Percentiles rank a stretch among this genome's conserved stretches.
Conservation (phyloP, 345 rosid genomes). For the Citrus glauca region DNA sequence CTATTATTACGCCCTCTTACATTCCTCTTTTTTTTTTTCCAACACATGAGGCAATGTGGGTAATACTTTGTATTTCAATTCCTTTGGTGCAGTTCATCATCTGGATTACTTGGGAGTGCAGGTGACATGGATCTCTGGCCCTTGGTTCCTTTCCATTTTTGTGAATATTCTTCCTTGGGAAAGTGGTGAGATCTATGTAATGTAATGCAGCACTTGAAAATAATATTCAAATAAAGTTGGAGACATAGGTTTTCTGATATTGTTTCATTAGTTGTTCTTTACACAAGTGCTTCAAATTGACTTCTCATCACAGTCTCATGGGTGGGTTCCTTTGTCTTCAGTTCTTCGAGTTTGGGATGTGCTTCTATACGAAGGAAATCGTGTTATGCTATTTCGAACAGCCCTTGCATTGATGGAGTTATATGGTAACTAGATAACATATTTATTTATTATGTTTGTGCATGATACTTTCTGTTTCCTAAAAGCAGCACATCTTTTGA, state of each 20-base stretch:
- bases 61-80: constrained; percentile 42
- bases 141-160: constrained; percentile 98
- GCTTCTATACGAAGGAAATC: constrained; percentile 90
- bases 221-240: neutral
- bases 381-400: constrained; percentile 88
- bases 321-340: constrained; percentile 28
- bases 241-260: neutral
- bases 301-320: constrained; percentile 7
- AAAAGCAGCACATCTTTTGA: constrained; percentile 3
- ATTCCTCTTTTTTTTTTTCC: constrained; percentile 9
- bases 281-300: neutral
- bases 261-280: neutral
- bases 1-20: constrained; percentile 2
- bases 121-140: constrained; percentile 93
- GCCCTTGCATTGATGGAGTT: constrained; percentile 94
- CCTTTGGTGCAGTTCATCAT: constrained; percentile 93
- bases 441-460: constrained; percentile 8
- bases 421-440: constrained; percentile 48
- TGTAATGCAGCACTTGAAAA: neutral
- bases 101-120: constrained; percentile 99
- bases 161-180: constrained; percentile 98
- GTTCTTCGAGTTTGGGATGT: constrained; percentile 99
- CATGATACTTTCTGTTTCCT: neutral
- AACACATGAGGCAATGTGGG: constrained; percentile 24
- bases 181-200: constrained; percentile 57